A percentile compares a stretch with the other conserved stretches of the same genome.
These are phyloP conservation scores for Hypoxylon perforatum DNA, from an alignment of 495 filamentous ascomycete species.

Conservation along the genomic window DNA sequence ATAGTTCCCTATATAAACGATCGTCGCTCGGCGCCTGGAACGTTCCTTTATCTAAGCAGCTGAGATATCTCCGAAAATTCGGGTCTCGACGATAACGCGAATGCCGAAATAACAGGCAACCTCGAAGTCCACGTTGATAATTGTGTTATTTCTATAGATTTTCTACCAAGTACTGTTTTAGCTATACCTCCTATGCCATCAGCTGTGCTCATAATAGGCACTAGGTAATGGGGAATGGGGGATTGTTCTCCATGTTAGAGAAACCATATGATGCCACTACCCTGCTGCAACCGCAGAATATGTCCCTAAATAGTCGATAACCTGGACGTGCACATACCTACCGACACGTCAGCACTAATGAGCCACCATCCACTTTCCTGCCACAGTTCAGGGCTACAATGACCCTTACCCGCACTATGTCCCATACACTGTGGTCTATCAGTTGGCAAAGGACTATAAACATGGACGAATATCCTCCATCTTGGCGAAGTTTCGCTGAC, in stretches of 20 bases:
- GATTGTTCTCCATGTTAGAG: too few species aligned
- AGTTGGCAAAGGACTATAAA: slow-evolving; percentile 4
- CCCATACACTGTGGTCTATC: background rate
- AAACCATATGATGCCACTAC: too few species aligned
- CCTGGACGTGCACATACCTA: background rate
- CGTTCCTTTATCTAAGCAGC: too few species aligned
- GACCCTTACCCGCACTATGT: background rate
- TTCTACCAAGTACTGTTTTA: background rate
- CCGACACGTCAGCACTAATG: slow-evolving; percentile 22
- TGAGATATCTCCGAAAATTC: too few species aligned
- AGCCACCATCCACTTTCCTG: background rate
- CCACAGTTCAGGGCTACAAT: background rate
- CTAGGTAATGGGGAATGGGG: too few species aligned
- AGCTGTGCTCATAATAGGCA: too few species aligned
- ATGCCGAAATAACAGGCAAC: background rate
- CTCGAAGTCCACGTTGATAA: too few species aligned
- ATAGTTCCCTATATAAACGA: background rate
- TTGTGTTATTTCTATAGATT: too few species aligned
- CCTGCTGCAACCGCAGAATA: slow-evolving; percentile 2
- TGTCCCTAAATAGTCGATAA: background rate
- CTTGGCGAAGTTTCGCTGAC: background rate
- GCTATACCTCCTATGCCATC: background rate
- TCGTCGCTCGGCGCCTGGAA: background rate
- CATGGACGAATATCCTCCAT: background rate
- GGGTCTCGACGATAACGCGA: too few species aligned